Evolutionary conservation across 139 green algal species (phyloP).

Genomic region (Chlorella sp.): DNA sequence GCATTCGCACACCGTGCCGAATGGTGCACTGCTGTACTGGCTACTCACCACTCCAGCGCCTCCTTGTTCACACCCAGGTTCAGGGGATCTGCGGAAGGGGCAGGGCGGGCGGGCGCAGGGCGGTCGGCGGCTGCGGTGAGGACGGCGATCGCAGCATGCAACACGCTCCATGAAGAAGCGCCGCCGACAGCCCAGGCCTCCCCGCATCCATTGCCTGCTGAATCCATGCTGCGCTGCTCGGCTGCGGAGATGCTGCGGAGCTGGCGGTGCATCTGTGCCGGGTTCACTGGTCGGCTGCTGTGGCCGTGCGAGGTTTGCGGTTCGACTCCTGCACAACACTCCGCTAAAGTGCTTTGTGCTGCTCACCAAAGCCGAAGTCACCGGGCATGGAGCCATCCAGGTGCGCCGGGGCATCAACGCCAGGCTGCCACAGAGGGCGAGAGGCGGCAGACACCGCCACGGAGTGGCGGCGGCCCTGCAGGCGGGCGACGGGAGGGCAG

Average conservation of each 20-base stretch:
- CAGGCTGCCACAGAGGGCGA: constrained; percentile 53
- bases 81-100: constrained; percentile 73
- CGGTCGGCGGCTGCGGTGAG: too few relatives aligned
- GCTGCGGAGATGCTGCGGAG: background rate
- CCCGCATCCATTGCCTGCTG: too few relatives aligned
- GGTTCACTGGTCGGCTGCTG: background rate
- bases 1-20: too few relatives aligned
- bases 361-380: constrained; percentile 42
- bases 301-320: background rate
- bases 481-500: background rate
- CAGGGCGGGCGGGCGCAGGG: background rate
- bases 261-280: background rate
- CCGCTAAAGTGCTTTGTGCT: background rate
- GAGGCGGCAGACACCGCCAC: constrained; percentile 37
- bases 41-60: constrained; percentile 78
- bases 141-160: background rate
- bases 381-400: constrained; percentile 60
- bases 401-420: constrained; percentile 48
- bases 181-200: too few relatives aligned
- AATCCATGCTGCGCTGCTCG: too few relatives aligned
- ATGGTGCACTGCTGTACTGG: too few relatives aligned
- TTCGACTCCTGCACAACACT: background rate
- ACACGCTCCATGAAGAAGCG: too few relatives aligned
- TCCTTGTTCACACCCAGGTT: constrained; percentile 81
- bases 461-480: constrained; percentile 26